Percentiles rank a stretch among this genome's conserved stretches.
phyloP scores from a whole-genome alignment of 495 filamentous ascomycete species.

The Copromyces sp. region DNA sequence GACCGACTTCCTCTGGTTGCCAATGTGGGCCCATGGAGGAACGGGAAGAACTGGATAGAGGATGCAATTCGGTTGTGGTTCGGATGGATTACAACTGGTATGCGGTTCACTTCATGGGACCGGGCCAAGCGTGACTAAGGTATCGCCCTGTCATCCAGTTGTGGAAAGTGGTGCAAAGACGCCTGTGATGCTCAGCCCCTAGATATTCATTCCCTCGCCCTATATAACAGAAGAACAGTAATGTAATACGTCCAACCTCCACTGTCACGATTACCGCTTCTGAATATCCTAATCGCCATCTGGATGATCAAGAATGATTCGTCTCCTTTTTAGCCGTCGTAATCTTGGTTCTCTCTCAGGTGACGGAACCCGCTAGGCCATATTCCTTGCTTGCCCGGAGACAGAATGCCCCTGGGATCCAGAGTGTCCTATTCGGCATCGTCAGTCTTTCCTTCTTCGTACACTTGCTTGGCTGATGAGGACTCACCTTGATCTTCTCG shows the following conservation, averaged over 20 bases:
- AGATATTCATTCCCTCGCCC: not conserved
- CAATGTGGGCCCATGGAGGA: conserved; percentile 25
- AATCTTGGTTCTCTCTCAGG: conserved; percentile 10
- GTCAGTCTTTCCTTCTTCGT: not conserved
- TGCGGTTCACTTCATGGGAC: conserved; percentile 14
- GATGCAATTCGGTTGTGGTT: conserved; percentile 20
- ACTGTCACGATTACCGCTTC: not conserved
- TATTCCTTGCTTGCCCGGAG: conserved; percentile 26
- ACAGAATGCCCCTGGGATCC: conserved; percentile 25
- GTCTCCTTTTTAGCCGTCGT: not conserved
- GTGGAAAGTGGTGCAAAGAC: not conserved
- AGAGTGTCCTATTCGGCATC: conserved; percentile 15
- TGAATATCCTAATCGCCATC: not conserved
- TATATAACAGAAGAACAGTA: not conserved
- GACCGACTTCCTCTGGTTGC: conserved; percentile 23
- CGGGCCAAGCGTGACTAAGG: not conserved
- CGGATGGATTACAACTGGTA: conserved; percentile 21
- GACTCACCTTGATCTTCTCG: conserved; percentile 30
- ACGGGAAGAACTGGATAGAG: conserved; percentile 19
- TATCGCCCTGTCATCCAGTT: not conserved
- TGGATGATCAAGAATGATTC: not conserved
- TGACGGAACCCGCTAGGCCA: conserved; percentile 23
- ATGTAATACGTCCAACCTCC: not conserved
- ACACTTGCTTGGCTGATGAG: not conserved
- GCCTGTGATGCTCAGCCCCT: not conserved